Evolutionary conservation across 2,329 filamentous ascomycete genomes (phyloP).

Genomic region (Hymenoscyphus fraxineus): DNA sequence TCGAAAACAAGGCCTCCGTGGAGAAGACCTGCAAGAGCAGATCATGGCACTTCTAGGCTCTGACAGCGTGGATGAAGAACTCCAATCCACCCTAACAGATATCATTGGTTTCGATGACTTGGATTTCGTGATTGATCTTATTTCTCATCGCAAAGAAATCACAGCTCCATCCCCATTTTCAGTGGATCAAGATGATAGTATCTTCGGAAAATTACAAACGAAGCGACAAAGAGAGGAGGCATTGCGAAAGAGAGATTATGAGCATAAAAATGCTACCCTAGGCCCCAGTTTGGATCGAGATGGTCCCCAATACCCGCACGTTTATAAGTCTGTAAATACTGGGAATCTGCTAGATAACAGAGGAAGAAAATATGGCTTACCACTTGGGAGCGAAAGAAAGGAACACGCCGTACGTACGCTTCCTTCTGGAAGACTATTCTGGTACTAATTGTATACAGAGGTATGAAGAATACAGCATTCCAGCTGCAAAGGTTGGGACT

Average conservation of each 20-base stretch:
- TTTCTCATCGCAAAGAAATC: slow-evolving; percentile 70
- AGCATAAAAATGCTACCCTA: slow-evolving; percentile 76
- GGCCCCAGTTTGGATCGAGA: slow-evolving; percentile 66
- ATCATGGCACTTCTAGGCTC: slow-evolving; percentile 71
- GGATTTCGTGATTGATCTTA: slow-evolving; percentile 88
- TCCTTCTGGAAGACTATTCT: neutral
- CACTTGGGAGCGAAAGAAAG: slow-evolving; percentile 66
- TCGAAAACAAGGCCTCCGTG: slow-evolving; percentile 62
- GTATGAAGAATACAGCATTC: slow-evolving; percentile 87
- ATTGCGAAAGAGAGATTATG: slow-evolving; percentile 69
- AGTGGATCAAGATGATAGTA: slow-evolving; percentile 37
- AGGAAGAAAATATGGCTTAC: slow-evolving; percentile 80
- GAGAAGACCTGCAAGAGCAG: slow-evolving; percentile 71
- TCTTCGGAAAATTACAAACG: slow-evolving; percentile 61
- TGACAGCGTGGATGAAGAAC: slow-evolving; percentile 68
- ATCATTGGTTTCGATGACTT: slow-evolving; percentile 90
- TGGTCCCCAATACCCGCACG: slow-evolving; percentile 82
- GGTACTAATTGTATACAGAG: slow-evolving; percentile 48
- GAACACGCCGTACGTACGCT: slow-evolving; percentile 49
- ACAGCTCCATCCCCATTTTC: slow-evolving; percentile 43
- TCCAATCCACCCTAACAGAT: slow-evolving; percentile 88
- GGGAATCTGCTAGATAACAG: slow-evolving; percentile 79
- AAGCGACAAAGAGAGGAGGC: slow-evolving; percentile 75
- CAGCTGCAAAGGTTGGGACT: slow-evolving; percentile 73
- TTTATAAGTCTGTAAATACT: slow-evolving; percentile 79